phyloP scores from a whole-genome alignment of 495 filamentous ascomycete genomes.

The Penicillium bovifimosum region DNA sequence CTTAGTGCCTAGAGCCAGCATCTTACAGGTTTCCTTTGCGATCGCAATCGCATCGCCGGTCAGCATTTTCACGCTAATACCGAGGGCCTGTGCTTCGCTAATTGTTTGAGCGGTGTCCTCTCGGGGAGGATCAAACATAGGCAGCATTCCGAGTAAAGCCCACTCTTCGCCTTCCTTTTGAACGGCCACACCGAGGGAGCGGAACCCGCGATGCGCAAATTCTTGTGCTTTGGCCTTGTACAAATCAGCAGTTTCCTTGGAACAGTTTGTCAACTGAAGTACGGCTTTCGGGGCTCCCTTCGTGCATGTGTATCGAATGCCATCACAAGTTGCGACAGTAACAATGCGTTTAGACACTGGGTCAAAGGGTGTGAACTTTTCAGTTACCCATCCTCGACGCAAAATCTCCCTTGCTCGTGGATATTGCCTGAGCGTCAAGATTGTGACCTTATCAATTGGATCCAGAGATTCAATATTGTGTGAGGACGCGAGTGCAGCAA shows the following conservation, averaged over 20 bases:
- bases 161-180: constrained; percentile 57
- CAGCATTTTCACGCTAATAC: constrained; percentile 71
- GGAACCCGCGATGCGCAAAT: constrained; percentile 70
- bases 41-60: constrained; percentile 73
- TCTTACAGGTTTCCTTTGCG: constrained; percentile 73
- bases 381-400: constrained; percentile 59
- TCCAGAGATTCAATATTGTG: constrained; percentile 69
- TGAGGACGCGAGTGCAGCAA: constrained; percentile 64
- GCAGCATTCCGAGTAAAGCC: constrained; percentile 64
- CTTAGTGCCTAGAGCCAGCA: constrained; percentile 69
- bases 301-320: constrained; percentile 58
- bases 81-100: constrained; percentile 63
- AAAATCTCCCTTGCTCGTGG: constrained; percentile 62
- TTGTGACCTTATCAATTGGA: constrained; percentile 69
- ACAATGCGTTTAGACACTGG: constrained; percentile 73
- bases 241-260: constrained; percentile 51
- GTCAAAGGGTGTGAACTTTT: constrained; percentile 68
- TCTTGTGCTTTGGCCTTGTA: constrained; percentile 64
- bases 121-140: constrained; percentile 71
- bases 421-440: constrained; percentile 61
- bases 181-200: constrained; percentile 66
- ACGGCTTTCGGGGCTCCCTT: constrained; percentile 71
- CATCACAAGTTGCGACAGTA: constrained; percentile 54
- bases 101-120: constrained; percentile 75
- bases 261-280: constrained; percentile 57